A percentile compares a stretch with the other conserved stretches of the same genome.
phyloP scores from a whole-genome alignment of 2,329 filamentous ascomycete species.

The Neonectria sp. region DNA sequence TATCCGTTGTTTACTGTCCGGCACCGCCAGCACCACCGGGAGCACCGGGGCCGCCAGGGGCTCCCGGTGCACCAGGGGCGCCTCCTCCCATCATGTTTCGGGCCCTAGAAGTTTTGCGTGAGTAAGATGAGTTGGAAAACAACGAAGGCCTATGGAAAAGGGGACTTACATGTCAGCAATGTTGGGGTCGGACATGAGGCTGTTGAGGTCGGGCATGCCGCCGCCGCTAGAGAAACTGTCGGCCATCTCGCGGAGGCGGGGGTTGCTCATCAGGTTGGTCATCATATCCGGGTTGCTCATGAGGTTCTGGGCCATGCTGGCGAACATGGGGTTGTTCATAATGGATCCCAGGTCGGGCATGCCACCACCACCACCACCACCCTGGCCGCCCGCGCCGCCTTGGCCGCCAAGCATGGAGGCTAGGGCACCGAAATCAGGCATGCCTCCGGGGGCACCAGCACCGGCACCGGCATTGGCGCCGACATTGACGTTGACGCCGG shows the following conservation, averaged over 20 bases:
- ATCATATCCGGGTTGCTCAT: conserved; percentile 98
- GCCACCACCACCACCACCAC: conserved; percentile 81
- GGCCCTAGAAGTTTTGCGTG: conserved; percentile 54
- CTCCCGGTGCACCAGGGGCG: conserved; percentile 47
- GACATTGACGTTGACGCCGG: conserved; percentile 66
- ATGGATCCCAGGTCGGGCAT: conserved; percentile 91
- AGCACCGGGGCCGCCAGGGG: conserved; percentile 44
- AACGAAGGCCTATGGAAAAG: not conserved
- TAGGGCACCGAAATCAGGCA: conserved; percentile 80
- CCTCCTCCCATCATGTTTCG: conserved; percentile 64
- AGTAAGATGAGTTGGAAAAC: not conserved
- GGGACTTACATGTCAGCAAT: conserved; percentile 91
- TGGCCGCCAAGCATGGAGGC: conserved; percentile 80
- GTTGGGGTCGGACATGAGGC: conserved; percentile 91
- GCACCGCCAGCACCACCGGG: conserved; percentile 47
- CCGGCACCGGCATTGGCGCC: conserved; percentile 62
- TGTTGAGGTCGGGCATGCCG: conserved; percentile 89
- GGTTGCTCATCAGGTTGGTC: conserved; percentile 95
- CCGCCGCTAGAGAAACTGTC: conserved; percentile 82
- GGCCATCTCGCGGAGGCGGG: conserved; percentile 88
- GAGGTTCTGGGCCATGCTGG: conserved; percentile 95
- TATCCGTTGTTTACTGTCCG: conserved; percentile 40
- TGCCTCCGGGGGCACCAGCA: conserved; percentile 68
- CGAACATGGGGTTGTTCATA: conserved; percentile 99
- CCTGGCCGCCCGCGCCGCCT: conserved; percentile 70